A percentile compares a stretch with the other conserved stretches of the same genome.
Evolutionary conservation across 2,329 filamentous ascomycete genomes (phyloP).

Genomic region (Macroventuria anomochaeta): DNA sequence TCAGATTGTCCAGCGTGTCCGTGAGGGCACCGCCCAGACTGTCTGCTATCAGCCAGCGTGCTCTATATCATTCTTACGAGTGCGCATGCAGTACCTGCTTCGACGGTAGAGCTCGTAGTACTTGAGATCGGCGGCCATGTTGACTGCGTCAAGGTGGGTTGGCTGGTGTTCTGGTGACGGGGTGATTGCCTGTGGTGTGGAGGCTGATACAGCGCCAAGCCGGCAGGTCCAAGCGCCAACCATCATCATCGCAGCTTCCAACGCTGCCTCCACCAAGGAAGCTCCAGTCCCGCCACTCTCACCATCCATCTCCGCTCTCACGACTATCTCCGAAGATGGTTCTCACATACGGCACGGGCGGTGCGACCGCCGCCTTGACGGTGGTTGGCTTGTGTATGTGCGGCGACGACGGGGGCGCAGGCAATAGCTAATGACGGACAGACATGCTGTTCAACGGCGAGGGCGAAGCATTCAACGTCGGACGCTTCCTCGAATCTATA

Average conservation of each 20-base stretch:
- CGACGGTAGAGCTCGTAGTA: slow-evolving; percentile 97
- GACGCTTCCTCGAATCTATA: slow-evolving; percentile 90
- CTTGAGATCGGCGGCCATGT: slow-evolving; percentile 54
- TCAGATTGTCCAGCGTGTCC: slow-evolving; percentile 95
- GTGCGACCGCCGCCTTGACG: slow-evolving; percentile 70
- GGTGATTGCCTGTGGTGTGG: slow-evolving; percentile 22
- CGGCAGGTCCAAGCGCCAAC: slow-evolving; percentile 6
- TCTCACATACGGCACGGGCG: slow-evolving; percentile 73
- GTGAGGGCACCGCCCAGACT: slow-evolving; percentile 94
- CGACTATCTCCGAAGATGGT: slow-evolving; percentile 63
- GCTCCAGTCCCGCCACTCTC: slow-evolving; percentile 36
- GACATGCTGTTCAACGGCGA: slow-evolving; percentile 99
- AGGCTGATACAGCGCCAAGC: slow-evolving; percentile 19
- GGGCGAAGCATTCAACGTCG: slow-evolving; percentile 95
- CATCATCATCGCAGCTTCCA: slow-evolving; percentile 33
- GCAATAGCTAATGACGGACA: slow-evolving; percentile 54
- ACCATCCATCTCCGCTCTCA: slow-evolving; percentile 31
- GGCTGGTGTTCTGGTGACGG: slow-evolving; percentile 20
- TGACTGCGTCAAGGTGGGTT: slow-evolving; percentile 23
- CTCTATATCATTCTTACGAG: slow-evolving; percentile 13
- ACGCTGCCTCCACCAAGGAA: slow-evolving; percentile 31
- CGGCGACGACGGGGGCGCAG: slow-evolving; percentile 19
- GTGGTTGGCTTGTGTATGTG: slow-evolving; percentile 81
- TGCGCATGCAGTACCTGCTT: slow-evolving; percentile 75
- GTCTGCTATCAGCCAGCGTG: slow-evolving; percentile 39